Base-by-base conservation (phyloP, 805 yeast species). In the Lipomyces kockii region DNA sequence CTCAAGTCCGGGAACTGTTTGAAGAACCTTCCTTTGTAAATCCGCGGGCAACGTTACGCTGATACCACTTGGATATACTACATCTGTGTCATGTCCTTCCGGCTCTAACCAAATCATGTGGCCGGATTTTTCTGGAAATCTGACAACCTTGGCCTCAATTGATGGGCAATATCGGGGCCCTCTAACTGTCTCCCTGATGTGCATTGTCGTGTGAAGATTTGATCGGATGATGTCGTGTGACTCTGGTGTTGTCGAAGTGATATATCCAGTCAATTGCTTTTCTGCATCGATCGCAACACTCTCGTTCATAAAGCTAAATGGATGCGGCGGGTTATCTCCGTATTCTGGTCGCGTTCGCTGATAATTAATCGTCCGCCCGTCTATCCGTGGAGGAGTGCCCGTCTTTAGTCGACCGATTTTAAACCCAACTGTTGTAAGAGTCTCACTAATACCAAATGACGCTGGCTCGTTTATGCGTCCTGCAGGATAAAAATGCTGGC, bases 161-260 rank as follows among this genome's bases (percentile, higher is more conserved):
- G 98, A 94, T 0, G 99, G 99, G 78, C 99, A 95, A 77, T 95
- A 95, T 35, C 99, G 80, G 1, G 99, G 99, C 0, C 99, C 99
- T 73, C 91, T 91, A 5, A 94, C 97, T 0, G 97, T 89, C 78
- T 95, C 98, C 67, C 93, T 80, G 39, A 95, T 94, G 77, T 95
- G 99, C 6, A 95, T 86, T 3, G 97, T 88, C 74, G 90, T 85
- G 75, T 91, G 89, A 58, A 95, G 81, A 75, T 95, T 94, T 0
- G 82, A 78, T 14, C 87, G 79, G 25, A 95, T 81, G 52, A 91
- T 79, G 1, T 87, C 83, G 75, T 93, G 98, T 64, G 97, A 80
- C 52, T 83, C 86, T 0, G 86, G 84, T 0, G 92, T 92, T 0
- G 99, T 95, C 43, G 82, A 76, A 0, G 99, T 93, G 61, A 89